These are phyloP conservation scores for Lactarius pseudohatsudake DNA, from an alignment of 768 basidiomycete species.

Conservation along the genomic window DNA sequence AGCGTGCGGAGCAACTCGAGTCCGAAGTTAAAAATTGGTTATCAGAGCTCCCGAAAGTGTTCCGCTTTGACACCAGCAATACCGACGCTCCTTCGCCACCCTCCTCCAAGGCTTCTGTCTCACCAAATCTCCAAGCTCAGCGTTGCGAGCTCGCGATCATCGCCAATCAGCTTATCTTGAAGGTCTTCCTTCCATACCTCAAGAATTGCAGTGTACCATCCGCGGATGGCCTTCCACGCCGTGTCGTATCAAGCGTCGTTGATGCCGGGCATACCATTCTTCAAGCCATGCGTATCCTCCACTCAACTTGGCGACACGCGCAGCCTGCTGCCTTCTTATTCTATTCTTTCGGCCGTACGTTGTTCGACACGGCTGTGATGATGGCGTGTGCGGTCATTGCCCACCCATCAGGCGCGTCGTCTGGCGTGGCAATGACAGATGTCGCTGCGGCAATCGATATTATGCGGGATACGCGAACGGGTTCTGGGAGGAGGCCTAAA, in stretches of 20 bases:
- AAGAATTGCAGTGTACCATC: constrained; percentile 32
- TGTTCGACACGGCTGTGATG: constrained; percentile 66
- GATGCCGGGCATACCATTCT: constrained; percentile 68
- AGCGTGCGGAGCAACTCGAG: constrained; percentile 60
- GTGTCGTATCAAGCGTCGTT: constrained; percentile 57
- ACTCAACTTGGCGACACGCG: constrained; percentile 42
- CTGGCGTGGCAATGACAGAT: constrained; percentile 48
- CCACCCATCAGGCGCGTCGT: constrained; percentile 49
- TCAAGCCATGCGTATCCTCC: constrained; percentile 47
- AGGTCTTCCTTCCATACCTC: constrained; percentile 69
- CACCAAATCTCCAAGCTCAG: constrained; percentile 47
- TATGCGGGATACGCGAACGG: constrained; percentile 36
- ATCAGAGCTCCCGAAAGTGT: constrained; percentile 48
- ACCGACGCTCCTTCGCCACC: constrained; percentile 32
- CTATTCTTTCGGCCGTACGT: constrained; percentile 57
- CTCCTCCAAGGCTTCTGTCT: constrained; percentile 30
- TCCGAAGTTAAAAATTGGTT: constrained; percentile 56
- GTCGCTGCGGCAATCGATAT: constrained; percentile 46
- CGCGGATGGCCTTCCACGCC: constrained; percentile 42
- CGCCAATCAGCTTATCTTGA: constrained; percentile 60
- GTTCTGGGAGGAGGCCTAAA: constrained; percentile 35
- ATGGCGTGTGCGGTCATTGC: constrained; percentile 63
- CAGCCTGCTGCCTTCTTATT: constrained; percentile 52
- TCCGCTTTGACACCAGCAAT: constrained; percentile 44
- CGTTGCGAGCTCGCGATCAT: constrained; percentile 60